Conservation (phyloP, 2,329 filamentous ascomycete species). For the Alternaria panax region DNA sequence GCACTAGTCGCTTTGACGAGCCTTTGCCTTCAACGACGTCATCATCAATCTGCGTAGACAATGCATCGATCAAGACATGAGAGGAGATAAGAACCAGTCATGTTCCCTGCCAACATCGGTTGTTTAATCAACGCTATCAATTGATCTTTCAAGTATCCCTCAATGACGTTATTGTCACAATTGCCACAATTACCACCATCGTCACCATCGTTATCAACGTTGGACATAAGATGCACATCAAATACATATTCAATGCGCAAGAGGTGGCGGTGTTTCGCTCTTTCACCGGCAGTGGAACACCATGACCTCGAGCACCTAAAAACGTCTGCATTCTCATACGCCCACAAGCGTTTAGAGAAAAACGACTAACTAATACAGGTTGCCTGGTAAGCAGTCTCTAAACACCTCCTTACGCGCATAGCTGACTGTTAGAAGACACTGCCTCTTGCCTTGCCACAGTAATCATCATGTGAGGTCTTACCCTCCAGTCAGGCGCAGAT, state of each 20-base stretch:
- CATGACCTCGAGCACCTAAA: neutral
- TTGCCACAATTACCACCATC: neutral
- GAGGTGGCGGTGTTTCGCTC: neutral
- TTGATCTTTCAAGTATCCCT: neutral
- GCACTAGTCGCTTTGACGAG: no score
- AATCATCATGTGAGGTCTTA: neutral
- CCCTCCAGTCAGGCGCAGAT: no score
- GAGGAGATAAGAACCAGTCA: no score
- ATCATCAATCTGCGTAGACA: no score
- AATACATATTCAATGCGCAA: neutral
- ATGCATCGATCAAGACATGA: no score
- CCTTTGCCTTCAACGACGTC: no score
- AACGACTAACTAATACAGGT: neutral
- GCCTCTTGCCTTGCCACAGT: neutral
- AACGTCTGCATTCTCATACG: neutral
- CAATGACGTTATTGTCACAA: neutral
- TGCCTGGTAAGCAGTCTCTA: neutral
- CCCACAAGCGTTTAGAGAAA: neutral
- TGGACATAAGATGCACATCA: neutral
- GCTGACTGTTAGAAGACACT: neutral
- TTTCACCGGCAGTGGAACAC: neutral
- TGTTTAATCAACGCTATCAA: neutral
- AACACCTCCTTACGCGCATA: neutral
- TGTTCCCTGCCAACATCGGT: neutral
- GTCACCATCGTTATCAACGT: neutral